A percentile compares a stretch with the other conserved stretches of the same genome.
Conservation (phyloP, 257 asterid species). For the Phtheirospermum japonicum region DNA sequence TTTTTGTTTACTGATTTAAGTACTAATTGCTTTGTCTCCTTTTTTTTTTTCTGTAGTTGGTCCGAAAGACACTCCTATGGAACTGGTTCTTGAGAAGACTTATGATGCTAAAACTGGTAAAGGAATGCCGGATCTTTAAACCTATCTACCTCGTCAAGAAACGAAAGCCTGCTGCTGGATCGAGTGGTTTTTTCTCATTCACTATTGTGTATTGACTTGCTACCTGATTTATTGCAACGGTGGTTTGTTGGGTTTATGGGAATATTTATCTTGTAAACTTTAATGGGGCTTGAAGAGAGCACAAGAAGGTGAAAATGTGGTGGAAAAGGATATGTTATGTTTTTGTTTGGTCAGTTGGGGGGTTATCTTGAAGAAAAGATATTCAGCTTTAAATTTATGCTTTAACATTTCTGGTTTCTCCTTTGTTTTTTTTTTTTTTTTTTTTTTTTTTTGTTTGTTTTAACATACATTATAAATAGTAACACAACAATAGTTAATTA, state of each 20-base stretch:
- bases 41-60: conserved; percentile 58
- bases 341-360: too few species aligned
- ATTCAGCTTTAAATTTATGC: background rate
- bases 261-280: background rate
- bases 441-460: too few species aligned
- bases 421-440: too few species aligned
- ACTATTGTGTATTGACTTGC: conserved; percentile 15
- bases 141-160: background rate
- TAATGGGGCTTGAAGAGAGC: conserved; percentile 7
- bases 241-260: background rate
- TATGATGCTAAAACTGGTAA: conserved; percentile 75
- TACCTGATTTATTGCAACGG: background rate
- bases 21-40: conserved; percentile 14
- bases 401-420: background rate
- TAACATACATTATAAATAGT: too few species aligned
- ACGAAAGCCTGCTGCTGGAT: conserved; percentile 10
- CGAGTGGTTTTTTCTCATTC: background rate
- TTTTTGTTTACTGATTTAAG: background rate
- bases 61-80: conserved; percentile 88
- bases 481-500: too few species aligned
- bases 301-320: background rate
- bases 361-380: too few species aligned
- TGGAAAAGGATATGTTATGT: background rate
- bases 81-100: conserved; percentile 67
- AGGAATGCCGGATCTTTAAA: conserved; percentile 88